Base-by-base conservation (phyloP, 805 yeast species). In the Starmerella bombi region DNA sequence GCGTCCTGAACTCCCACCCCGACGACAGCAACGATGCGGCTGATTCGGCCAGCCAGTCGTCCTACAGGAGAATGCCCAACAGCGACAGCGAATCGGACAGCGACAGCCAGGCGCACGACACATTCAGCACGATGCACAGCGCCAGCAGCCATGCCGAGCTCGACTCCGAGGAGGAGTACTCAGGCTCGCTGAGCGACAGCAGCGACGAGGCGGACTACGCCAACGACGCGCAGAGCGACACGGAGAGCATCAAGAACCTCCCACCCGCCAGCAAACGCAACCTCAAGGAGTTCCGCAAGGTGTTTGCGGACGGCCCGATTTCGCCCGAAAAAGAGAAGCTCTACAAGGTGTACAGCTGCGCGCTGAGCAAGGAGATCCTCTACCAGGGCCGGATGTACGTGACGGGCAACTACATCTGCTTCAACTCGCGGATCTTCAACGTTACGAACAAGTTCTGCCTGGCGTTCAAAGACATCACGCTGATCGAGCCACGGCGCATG, bases 331-430 rank as follows among this genome's bases (percentile, higher is more conserved):
- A 22, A 3, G 50, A 46, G 34, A 21, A n/a, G 17, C 34, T 46
- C 21, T 28, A 15, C 34, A 45, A 41, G 31, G 49, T 40, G 52
- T 86, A 80, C 53, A 74, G 83, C 21, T 91, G 97, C 65, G 95
- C 96, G 0, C 62, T 88, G 40, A 79, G 86, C 48, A 67, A 84
- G 45, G 97, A 88, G 48, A 82, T 85, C 36, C 64, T 88, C 25
- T 62, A 84, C 8, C 96, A 91, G 55, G 98, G 98, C 3, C 66
- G 93, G 37, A 52, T 91, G 21, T 91, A 82, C 56, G 69, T 91
- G 7, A 73, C 93, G 16, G 86, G 82, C 48, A 70, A 71, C 38
- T 74, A 78, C 53, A 55, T 88, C 3, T 83, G 95, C 55, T 91
- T 91, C 67, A 78, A 84, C 56, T 80, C 95, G 6, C 80, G 79